Evolutionary conservation across 306 rosid species (phyloP), one percentile per base, ranked within the genome.

Genomic region (Trifolium repens): DNA sequence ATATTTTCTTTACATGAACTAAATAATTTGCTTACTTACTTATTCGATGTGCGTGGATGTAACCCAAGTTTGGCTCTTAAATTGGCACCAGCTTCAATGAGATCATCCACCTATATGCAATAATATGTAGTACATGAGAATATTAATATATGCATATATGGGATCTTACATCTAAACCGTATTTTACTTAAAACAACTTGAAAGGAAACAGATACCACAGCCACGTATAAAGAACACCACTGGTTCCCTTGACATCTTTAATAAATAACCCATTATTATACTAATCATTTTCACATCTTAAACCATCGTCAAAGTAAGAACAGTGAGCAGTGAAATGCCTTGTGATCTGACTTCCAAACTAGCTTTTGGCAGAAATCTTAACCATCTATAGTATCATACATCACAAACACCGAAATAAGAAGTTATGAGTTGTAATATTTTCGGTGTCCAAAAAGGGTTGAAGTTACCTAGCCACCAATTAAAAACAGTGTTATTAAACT

Each of bases 1-100:
- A 58, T 17, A 40, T 30, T 59, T 66, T 50, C 35, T 39, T 46
- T 8, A 26, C 8, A 49, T 22, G n/a, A 63, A 43, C 55, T 49
- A 32, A 63, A 68, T 14, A 15, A 34, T 1, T 63, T 62, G 44
- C 85, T 81, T 81, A 37, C 85, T 81, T 81, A 85, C 89, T 89
- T 72, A 37, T 87, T 85, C 43, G 84, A 81, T 5, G 82, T 55
- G 35, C 90, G 87, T 60, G 81, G 82, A 69, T 76, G 91, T 67
- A 89, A 26, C 46, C 98, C 94, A 39, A 88, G 88, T 46, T 82
- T 83, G 1, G 79, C 80, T 65, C 98, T 91, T 70, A 91, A 83
- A 79, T 82, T 84, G 14, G 88, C 92, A 22, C 98, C 97, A 22
- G 83, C 89, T 79, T 82, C 82, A 58, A 91, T 34, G 37, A 88